Base-by-base conservation (phyloP, 1,139 yeast species). In the Candida smagusa region DNA sequence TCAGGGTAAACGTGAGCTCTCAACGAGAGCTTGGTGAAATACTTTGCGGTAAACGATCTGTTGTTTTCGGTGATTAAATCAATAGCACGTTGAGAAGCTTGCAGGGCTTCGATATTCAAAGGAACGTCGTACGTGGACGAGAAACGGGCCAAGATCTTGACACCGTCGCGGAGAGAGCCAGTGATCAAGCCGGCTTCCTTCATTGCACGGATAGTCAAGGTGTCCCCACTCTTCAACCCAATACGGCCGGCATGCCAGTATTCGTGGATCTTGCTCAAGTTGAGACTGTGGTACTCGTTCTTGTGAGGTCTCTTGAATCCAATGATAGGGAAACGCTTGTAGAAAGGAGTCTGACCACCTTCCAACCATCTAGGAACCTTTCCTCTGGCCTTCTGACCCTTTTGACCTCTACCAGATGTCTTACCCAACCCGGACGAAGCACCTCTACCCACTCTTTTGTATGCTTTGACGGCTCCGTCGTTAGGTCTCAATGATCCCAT, bases 261-360 rank as follows among this genome's bases (percentile, higher is more conserved):
- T 46, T 74, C 72, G 50, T 77, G 79, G 41, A 84, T 79, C 51
- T 77, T 71, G 23, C 63, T 69, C 54, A 84, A 64, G 52, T 81
- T 80, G 41, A 84, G 51, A 49, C 75, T 79, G 32, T 70, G 66
- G 47, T 74, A 65, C 12, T 71, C 71, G 45, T 65, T 64, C 24
- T 70, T 72, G 49, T 74, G 75, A 9, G 73, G 72, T 50, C 84
- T 74, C 52, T 79, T 77, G 70, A 90, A 89, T 8, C 98, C 98
- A 43, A 84, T 73, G 59, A 92, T 90, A 37, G 97, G 97, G 61
- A 89, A 88, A 44, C 89, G 68, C 60, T 85, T 85, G 56, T 81
- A 85, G 52, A 83, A 83, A 19, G 97, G 97, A 1, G 98, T 92
- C 61, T 92, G 99, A 56, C 98, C 98, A 77, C 99, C 99, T 70